Evolutionary conservation across 2,329 filamentous ascomycete genomes (phyloP).

Genomic region (Diaporthe destruens): DNA sequence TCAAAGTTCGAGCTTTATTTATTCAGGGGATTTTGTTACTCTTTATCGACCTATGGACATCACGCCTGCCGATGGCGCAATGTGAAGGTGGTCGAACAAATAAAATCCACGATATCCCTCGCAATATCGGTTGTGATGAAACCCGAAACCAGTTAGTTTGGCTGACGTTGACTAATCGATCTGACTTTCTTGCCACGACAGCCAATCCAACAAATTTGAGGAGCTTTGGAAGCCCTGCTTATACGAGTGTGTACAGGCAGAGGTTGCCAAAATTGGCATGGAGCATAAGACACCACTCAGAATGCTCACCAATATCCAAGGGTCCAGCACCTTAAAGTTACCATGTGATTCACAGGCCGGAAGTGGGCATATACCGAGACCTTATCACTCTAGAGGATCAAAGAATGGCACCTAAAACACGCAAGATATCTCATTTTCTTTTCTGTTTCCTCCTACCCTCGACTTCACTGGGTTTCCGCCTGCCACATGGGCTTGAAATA

Average conservation of each 20-base stretch:
- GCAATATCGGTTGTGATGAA: background rate
- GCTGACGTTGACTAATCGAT: background rate
- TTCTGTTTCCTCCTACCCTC: background rate
- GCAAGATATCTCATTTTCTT: background rate
- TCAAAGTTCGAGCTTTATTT: slow-evolving; percentile 1
- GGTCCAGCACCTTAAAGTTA: background rate
- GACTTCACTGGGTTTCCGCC: background rate
- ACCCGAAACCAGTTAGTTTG: background rate
- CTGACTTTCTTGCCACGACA: background rate
- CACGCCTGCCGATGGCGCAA: background rate
- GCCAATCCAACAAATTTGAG: too few relatives aligned
- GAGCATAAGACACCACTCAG: background rate
- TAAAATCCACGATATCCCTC: background rate
- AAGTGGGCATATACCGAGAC: too few relatives aligned
- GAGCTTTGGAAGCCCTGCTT: background rate
- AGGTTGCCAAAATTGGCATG: background rate
- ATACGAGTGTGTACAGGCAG: too few relatives aligned
- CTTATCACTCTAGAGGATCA: too few relatives aligned
- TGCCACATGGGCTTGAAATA: background rate
- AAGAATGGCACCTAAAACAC: background rate
- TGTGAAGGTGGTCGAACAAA: background rate
- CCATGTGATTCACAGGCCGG: background rate
- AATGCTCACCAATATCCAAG: background rate
- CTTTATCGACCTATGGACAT: background rate
- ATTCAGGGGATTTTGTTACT: background rate